phyloP scores from a whole-genome alignment of 2,329 filamentous ascomycete species.

The Akanthomyces dipterigenus region DNA sequence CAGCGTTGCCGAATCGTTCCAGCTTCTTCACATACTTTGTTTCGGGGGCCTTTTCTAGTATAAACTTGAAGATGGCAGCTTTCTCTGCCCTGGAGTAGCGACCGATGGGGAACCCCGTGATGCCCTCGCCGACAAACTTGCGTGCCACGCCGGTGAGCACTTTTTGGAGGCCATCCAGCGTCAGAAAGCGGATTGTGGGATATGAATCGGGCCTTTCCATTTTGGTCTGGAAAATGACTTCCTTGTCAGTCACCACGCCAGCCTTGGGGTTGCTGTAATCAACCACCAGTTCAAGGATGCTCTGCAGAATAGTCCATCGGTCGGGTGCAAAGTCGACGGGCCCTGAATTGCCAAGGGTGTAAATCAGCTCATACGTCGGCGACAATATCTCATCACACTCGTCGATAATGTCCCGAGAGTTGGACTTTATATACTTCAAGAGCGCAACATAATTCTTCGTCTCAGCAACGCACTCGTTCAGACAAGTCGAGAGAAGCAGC shows the following conservation, averaged over 20 bases:
- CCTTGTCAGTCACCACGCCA: fast-evolving
- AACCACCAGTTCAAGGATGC: background rate
- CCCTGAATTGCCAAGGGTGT: constrained; percentile 50
- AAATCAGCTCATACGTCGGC: constrained; percentile 55
- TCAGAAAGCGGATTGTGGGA: background rate
- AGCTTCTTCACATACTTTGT: background rate
- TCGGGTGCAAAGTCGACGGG: constrained; percentile 45
- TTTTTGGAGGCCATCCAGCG: background rate
- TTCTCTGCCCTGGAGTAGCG: constrained; percentile 21
- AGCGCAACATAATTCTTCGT: constrained; percentile 31
- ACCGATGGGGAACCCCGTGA: constrained; percentile 34
- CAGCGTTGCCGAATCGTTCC: background rate
- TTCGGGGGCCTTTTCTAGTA: fast-evolving
- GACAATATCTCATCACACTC: constrained; percentile 60
- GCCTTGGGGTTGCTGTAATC: background rate
- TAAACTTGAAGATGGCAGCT: background rate
- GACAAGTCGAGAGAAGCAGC: constrained; percentile 51
- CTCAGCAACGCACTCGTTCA: constrained; percentile 20
- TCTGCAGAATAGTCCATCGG: constrained; percentile 51
- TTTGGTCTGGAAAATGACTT: background rate
- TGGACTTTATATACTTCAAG: constrained; percentile 37
- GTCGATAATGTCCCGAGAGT: constrained; percentile 52
- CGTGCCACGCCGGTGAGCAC: constrained; percentile 29
- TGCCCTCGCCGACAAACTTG: constrained; percentile 21
- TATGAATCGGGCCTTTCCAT: background rate